A percentile compares a stretch with the other conserved stretches of the same genome.
Conservation (phyloP, 805 yeast species). For the Barnettozyma wickerhamii region DNA sequence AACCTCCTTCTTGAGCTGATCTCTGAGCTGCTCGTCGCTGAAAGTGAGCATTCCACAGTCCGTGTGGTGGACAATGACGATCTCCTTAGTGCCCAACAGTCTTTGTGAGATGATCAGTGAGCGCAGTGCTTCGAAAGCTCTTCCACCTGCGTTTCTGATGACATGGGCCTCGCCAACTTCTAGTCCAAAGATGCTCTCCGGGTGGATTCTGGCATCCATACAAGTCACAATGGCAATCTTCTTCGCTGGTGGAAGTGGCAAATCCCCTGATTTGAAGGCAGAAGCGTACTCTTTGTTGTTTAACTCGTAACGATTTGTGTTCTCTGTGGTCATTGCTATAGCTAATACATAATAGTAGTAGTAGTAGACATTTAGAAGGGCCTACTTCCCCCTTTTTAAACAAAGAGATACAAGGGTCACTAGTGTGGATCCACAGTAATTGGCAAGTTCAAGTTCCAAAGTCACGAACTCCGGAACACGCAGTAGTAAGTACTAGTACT, state of each 20-base stretch:
- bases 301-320: constrained; percentile 31
- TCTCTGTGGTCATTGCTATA: constrained; percentile 23
- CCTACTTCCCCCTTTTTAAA: too few species aligned
- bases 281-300: constrained; percentile 20
- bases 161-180: constrained; percentile 41
- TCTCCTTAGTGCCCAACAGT: constrained; percentile 36
- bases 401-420: too few species aligned
- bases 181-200: constrained; percentile 18
- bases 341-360: too few species aligned
- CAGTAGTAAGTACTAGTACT: too few species aligned
- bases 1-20: constrained; percentile 28
- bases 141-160: constrained; percentile 41
- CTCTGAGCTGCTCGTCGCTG: constrained; percentile 29
- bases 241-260: constrained; percentile 34
- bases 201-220: constrained; percentile 17
- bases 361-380: too few species aligned
- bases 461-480: background rate
- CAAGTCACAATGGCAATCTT: constrained; percentile 34
- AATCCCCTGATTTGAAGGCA: constrained; percentile 22
- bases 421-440: background rate
- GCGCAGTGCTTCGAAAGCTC: constrained; percentile 36
- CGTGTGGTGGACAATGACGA: constrained; percentile 37
- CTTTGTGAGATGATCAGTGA: constrained; percentile 37
- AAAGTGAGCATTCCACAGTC: constrained; percentile 44
- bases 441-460: background rate